phyloP scores from a whole-genome alignment of 306 rosid species.

The Astragalus membranaceus region DNA sequence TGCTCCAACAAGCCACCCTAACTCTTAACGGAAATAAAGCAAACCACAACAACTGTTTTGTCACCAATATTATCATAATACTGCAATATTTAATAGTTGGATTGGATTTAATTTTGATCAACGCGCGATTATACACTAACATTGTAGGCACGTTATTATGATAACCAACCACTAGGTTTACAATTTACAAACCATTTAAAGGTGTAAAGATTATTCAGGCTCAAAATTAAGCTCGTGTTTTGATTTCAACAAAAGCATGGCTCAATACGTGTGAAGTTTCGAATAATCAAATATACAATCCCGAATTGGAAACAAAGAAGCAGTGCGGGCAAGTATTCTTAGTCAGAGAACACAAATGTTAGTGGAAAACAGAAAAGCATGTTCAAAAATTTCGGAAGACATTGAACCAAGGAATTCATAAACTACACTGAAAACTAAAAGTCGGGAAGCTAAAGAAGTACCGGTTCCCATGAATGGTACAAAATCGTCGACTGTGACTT shows the following conservation, averaged over 20 bases:
- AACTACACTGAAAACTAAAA: neutral
- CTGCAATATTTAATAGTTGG: too few species aligned
- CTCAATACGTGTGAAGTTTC: neutral
- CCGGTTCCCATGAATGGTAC: conserved; percentile 97
- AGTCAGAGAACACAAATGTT: neutral
- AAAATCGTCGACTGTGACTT: conserved; percentile 77
- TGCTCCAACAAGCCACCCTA: too few species aligned
- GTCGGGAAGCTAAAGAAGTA: neutral
- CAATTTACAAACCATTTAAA: too few species aligned
- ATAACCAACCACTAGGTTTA: too few species aligned
- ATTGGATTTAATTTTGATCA: too few species aligned
- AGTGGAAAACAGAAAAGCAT: neutral
- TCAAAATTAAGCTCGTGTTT: neutral
- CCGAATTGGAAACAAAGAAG: too few species aligned
- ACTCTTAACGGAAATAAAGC: too few species aligned
- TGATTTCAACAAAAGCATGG: neutral
- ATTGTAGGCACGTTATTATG: neutral
- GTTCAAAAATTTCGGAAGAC: neutral
- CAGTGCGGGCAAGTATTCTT: neutral
- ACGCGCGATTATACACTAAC: neutral
- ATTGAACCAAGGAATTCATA: neutral
- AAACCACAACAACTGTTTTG: too few species aligned
- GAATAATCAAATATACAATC: neutral
- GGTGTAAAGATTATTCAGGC: neutral
- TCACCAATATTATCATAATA: too few species aligned